These are phyloP conservation scores for Talaromyces wortmannii DNA, from an alignment of 495 filamentous ascomycete genomes.

Conservation along the genomic window DNA sequence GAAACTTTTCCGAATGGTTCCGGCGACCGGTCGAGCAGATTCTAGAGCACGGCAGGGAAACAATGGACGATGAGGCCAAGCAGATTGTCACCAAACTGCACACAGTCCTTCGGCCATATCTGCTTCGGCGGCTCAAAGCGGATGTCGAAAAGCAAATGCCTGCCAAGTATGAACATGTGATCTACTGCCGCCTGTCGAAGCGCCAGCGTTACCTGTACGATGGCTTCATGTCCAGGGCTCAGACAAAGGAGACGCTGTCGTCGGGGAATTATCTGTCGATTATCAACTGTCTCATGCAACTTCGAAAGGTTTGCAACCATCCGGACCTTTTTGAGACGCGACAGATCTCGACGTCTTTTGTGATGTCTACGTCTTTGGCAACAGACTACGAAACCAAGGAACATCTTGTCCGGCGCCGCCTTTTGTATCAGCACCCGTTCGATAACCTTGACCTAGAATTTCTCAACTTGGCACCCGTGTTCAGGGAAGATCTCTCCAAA, in stretches of 20 bases:
- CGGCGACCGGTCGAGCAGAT: conserved; percentile 90
- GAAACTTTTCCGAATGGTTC: conserved; percentile 92
- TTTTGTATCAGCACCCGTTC: conserved; percentile 61
- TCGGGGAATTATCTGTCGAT: conserved; percentile 97
- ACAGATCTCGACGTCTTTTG: conserved; percentile 94
- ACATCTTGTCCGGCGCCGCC: conserved; percentile 55
- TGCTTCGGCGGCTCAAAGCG: conserved; percentile 87
- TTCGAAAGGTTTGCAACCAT: conserved; percentile 97
- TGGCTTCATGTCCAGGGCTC: conserved; percentile 89
- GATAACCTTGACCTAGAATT: conserved; percentile 64
- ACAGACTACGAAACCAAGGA: conserved; percentile 76
- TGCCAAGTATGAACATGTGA: conserved; percentile 92
- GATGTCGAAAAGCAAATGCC: conserved; percentile 99
- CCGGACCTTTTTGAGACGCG: conserved; percentile 97
- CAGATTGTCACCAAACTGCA: conserved; percentile 87
- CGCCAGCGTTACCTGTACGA: conserved; percentile 94
- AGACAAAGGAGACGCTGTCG: conserved; percentile 81
- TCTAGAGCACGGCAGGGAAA: conserved; percentile 84
- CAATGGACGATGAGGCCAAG: conserved; percentile 88
- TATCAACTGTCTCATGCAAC: conserved; percentile 97
- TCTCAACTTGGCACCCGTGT: conserved; percentile 73
- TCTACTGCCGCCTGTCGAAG: conserved; percentile 90
- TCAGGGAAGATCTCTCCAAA: conserved; percentile 60
- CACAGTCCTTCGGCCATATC: conserved; percentile 84
- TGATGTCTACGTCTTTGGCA: conserved; percentile 78